Evolutionary conservation across 495 filamentous ascomycete genomes (phyloP).

Genomic region (Penicillium soppii): DNA sequence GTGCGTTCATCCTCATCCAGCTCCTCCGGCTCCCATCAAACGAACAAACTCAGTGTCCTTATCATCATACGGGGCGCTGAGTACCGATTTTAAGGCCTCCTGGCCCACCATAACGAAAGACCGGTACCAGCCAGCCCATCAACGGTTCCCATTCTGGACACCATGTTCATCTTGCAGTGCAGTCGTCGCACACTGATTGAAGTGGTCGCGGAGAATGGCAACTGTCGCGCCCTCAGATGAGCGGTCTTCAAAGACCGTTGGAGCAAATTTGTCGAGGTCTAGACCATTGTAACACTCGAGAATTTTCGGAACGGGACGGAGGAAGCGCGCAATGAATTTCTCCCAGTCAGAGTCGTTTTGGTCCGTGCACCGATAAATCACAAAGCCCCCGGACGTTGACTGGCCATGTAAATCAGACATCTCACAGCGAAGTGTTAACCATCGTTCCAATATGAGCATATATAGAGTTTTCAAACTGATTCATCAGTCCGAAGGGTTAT

Average conservation of each 20-base stretch:
- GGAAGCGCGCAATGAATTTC: slow-evolving; percentile 15
- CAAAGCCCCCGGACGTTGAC: slow-evolving; percentile 21
- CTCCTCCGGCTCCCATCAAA: slow-evolving; percentile 12
- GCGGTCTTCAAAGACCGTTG: slow-evolving; percentile 28
- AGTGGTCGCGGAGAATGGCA: slow-evolving; percentile 24
- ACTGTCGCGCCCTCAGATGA: slow-evolving; percentile 28
- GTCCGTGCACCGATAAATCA: slow-evolving; percentile 36
- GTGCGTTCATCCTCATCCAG: too few relatives aligned
- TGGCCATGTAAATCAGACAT: too few relatives aligned
- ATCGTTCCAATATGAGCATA: too few relatives aligned
- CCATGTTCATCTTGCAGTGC: slow-evolving; percentile 19
- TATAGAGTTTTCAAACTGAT: too few relatives aligned
- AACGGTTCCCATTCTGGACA: background rate
- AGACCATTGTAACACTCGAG: slow-evolving; percentile 24
- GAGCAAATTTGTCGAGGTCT: slow-evolving; percentile 26
- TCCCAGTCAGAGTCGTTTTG: slow-evolving; percentile 28
- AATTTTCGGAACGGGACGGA: slow-evolving; percentile 6
- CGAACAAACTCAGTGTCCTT: slow-evolving; percentile 21
- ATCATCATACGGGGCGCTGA: slow-evolving; percentile 12
- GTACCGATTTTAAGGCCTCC: slow-evolving; percentile 24
- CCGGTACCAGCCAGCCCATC: slow-evolving; percentile 15
- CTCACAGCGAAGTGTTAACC: too few relatives aligned
- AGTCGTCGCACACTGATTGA: slow-evolving; percentile 22
- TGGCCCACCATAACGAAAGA: slow-evolving; percentile 28
- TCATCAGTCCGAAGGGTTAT: too few relatives aligned